Base-by-base conservation (phyloP, 805 yeast genomes). In the Metschnikowia similis region DNA sequence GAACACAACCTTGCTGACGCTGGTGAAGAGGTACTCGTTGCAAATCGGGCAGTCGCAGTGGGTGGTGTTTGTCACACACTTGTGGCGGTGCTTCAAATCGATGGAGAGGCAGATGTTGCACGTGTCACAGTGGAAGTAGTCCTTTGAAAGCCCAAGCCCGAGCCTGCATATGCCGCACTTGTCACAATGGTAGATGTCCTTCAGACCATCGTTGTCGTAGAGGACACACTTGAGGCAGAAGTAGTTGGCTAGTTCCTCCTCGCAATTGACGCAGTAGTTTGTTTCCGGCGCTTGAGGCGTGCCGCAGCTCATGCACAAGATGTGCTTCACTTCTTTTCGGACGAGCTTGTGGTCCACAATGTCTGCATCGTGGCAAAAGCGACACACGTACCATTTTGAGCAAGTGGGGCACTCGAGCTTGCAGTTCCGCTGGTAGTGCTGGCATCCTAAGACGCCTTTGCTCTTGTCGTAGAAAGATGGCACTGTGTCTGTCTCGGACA, bases 41-140 rank as follows among this genome's bases (percentile, higher is more conserved):
- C 97, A 91, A 35, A 91, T 89, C 1, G 97, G 96, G 66, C 97
- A 91, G 63, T 90, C 84, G 42, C 96, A 86, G 64, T 87, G 94
- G 0, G 96, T 90, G 6, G 96, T 83, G 57, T 89, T 83, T 59
- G 87, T 89, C 45, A 90, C 84, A 67, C 97, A 92, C 55, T 78
- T 80, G 69, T 92, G 97, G 51, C 83, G 81, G 54, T 85, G 82
- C 55, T 80, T 82, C 50, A 91, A 74, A 55, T 85, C 89, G 44
- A 91, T 84, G 38, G 92, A 83, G 57, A 91, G 77, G 65, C 98
- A 91, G 6, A 90, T 91, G 59, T 89, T 87, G 68, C 98, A 91
- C 17, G 83, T 84, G 57, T 85, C 81, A 69, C 98, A 91, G 64
- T 91, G 98, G 71, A 89, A 89, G 59, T 85, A 90, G 66, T 91